These are phyloP conservation scores for Claviceps lovelessii DNA, from an alignment of 2,329 filamentous ascomycete species.

Conservation along the genomic window DNA sequence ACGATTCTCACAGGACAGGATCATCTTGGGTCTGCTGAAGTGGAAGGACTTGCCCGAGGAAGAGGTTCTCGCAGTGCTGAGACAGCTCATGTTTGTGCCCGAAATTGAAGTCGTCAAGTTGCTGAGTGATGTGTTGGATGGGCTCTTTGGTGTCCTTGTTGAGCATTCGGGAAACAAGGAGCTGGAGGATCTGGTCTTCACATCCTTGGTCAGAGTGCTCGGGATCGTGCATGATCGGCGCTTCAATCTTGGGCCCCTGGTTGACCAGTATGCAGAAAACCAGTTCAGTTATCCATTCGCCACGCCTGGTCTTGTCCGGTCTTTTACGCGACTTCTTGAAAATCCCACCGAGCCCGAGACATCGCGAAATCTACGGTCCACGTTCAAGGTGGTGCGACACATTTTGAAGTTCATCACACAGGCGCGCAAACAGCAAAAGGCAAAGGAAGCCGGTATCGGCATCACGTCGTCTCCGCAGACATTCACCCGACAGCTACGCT, in stretches of 20 bases:
- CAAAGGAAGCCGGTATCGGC: slow-evolving; percentile 77
- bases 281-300: slow-evolving; percentile 90
- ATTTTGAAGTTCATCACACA: slow-evolving; percentile 92
- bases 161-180: slow-evolving; percentile 85
- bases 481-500: slow-evolving; percentile 72
- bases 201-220: slow-evolving; percentile 73
- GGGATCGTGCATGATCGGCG: slow-evolving; percentile 89
- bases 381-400: slow-evolving; percentile 88
- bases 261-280: slow-evolving; percentile 79
- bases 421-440: slow-evolving; percentile 69
- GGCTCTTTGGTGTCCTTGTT: slow-evolving; percentile 79
- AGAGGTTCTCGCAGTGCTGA: slow-evolving; percentile 59
- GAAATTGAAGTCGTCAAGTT: slow-evolving; percentile 98
- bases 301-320: slow-evolving; percentile 73
- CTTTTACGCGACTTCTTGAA: slow-evolving; percentile 69
- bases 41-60: slow-evolving; percentile 68
- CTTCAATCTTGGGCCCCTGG: slow-evolving; percentile 79
- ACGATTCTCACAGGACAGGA: slow-evolving; percentile 80
- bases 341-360: slow-evolving; percentile 72
- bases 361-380: slow-evolving; percentile 71
- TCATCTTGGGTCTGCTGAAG: slow-evolving; percentile 66
- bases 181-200: slow-evolving; percentile 86
- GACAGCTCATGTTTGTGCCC: slow-evolving; percentile 79
- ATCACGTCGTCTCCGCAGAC: slow-evolving; percentile 58
- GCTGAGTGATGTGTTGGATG: slow-evolving; percentile 74